Percentiles rank a stretch among this genome's conserved stretches.
Evolutionary conservation across 2,329 filamentous ascomycete genomes (phyloP).

Genomic region (Chaetomium strumarium): DNA sequence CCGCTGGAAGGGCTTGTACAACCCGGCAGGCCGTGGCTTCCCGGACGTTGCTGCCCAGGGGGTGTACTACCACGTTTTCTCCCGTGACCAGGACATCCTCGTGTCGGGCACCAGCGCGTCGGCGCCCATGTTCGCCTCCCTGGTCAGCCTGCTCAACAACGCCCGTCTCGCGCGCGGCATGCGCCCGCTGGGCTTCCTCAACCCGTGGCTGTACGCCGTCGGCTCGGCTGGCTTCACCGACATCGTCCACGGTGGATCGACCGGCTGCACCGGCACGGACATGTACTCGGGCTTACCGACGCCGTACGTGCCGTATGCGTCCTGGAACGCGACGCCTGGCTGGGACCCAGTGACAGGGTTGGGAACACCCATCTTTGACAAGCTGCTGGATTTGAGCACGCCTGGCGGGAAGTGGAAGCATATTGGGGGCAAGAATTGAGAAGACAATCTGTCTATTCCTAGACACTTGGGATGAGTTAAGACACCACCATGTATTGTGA

Average conservation of each 20-base stretch:
- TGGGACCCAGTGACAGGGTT: constrained; percentile 31
- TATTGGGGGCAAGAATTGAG: neutral
- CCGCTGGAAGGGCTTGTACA: constrained; percentile 39
- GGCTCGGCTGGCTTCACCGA: neutral
- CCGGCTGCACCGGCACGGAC: constrained; percentile 7
- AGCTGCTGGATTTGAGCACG: constrained; percentile 13
- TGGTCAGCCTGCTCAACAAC: constrained; percentile 39
- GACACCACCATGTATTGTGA: neutral
- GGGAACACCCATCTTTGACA: constrained; percentile 24
- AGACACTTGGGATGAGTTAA: too few relatives aligned
- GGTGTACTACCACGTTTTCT: constrained; percentile 24
- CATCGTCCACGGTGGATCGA: constrained; percentile 20
- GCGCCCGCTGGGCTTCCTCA: constrained; percentile 37
- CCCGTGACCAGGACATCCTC: constrained; percentile 18
- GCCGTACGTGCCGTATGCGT: constrained; percentile 12
- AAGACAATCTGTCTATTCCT: too few relatives aligned
- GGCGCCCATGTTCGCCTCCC: constrained; percentile 35
- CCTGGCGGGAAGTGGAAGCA: neutral
- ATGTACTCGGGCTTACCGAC: constrained; percentile 9
- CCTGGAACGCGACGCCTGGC: constrained; percentile 29
- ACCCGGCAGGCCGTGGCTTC: constrained; percentile 37
- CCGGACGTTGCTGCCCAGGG: constrained; percentile 52
- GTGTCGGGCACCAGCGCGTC: constrained; percentile 32
- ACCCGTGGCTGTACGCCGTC: constrained; percentile 33
- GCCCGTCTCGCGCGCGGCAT: constrained; percentile 32